Percentiles rank a stretch among this genome's conserved stretches.
Conservation (phyloP, 2,329 filamentous ascomycete genomes). For the Colletotrichum abscissum region DNA sequence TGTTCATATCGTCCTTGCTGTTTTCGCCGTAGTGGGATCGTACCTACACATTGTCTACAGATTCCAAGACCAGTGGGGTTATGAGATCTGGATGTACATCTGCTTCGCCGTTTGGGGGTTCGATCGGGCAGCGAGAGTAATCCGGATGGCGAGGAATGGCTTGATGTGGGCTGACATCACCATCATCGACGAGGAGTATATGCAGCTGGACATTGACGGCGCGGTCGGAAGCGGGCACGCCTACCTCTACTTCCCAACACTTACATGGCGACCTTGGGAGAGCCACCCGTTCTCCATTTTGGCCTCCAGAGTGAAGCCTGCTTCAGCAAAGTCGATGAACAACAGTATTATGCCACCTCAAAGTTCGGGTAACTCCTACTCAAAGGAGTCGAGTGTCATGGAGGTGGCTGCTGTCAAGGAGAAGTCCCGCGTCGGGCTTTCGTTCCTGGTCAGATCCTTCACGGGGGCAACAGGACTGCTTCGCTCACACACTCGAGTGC, state of each 20-base stretch:
- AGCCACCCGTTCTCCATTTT: constrained; percentile 63
- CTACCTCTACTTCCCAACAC: constrained; percentile 62
- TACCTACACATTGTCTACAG: constrained; percentile 50
- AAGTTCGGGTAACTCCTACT: background rate
- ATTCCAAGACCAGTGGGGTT: constrained; percentile 50
- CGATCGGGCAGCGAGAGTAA: constrained; percentile 55
- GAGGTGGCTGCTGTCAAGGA: background rate
- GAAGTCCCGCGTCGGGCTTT: background rate
- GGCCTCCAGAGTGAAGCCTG: background rate
- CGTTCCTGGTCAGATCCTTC: constrained; percentile 2
- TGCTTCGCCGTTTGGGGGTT: constrained; percentile 46
- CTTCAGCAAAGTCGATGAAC: background rate
- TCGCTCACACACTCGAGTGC: background rate
- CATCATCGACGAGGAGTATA: constrained; percentile 43
- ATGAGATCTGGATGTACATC: constrained; percentile 55
- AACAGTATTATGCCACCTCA: no score
- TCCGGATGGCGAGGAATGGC: constrained; percentile 51
- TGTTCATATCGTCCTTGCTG: constrained; percentile 50
- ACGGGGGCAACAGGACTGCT: background rate
- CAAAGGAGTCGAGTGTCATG: background rate
- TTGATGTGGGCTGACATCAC: constrained; percentile 49
- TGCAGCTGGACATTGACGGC: constrained; percentile 54
- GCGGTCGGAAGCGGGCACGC: constrained; percentile 51
- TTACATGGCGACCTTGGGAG: constrained; percentile 58
- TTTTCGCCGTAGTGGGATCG: constrained; percentile 51